Evolutionary conservation across 768 basidiomycete genomes (phyloP).

Genomic region (Tephrocybe sp.): DNA sequence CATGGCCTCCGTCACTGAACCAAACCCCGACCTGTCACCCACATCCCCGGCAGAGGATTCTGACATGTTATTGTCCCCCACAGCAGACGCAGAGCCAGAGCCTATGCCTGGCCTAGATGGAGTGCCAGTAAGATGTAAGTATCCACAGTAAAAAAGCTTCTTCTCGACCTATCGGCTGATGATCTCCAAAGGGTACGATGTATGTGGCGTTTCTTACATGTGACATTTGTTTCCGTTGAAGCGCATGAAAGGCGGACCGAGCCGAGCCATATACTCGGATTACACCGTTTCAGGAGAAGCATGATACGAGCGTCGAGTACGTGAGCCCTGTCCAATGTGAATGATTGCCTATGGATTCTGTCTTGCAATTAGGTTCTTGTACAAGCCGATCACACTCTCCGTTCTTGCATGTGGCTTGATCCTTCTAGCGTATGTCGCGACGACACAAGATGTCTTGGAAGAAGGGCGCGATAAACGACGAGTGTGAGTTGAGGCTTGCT

Average conservation of each 20-base stretch:
- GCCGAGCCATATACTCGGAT: constrained; percentile 83
- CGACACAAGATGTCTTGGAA: constrained; percentile 77
- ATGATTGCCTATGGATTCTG: constrained; percentile 13
- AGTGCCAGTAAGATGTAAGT: constrained; percentile 78
- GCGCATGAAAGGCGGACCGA: constrained; percentile 63
- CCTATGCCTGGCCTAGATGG: constrained; percentile 76
- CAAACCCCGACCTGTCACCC: constrained; percentile 38
- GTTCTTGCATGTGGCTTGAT: constrained; percentile 65
- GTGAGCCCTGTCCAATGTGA: constrained; percentile 22
- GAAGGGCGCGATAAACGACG: constrained; percentile 81
- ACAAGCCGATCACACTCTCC: constrained; percentile 78
- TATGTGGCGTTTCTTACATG: constrained; percentile 38
- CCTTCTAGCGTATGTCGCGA: constrained; percentile 77
- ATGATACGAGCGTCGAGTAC: constrained; percentile 82
- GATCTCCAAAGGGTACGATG: constrained; percentile 73
- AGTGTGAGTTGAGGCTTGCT: constrained; percentile 56
- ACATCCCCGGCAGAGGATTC: constrained; percentile 63
- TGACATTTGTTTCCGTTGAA: constrained; percentile 19
- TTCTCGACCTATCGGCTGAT: constrained; percentile 11
- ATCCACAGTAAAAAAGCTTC: not conserved
- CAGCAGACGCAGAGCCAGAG: constrained; percentile 52
- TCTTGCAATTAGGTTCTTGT: constrained; percentile 66
- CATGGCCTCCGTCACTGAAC: constrained; percentile 25
- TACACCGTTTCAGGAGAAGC: constrained; percentile 77
- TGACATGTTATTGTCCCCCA: constrained; percentile 47